A percentile compares a stretch with the other conserved stretches of the same genome.
Conservation (phyloP, 257 asterid species). For the Paraleonurus japonicus region DNA sequence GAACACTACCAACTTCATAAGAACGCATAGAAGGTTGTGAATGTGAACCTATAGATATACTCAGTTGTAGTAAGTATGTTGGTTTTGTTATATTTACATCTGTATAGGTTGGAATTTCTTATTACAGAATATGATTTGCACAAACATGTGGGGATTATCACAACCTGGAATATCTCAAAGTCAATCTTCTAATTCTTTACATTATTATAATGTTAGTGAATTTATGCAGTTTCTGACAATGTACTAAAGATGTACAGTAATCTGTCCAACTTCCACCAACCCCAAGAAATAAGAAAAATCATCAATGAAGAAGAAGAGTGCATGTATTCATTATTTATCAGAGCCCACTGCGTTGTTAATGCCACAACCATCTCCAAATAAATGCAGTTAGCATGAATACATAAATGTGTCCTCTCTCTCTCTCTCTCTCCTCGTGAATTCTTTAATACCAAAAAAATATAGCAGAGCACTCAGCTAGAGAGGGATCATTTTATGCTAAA, state of each 20-base stretch:
- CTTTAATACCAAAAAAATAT: not conserved
- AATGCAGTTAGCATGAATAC: conserved; percentile 40
- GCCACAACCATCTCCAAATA: conserved; percentile 34
- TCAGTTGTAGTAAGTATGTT: not conserved
- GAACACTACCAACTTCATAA: conserved; percentile 79
- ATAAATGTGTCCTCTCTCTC: not conserved
- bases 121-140: not conserved
- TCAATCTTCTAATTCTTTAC: not conserved
- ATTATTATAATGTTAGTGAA: not conserved
- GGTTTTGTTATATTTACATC: not conserved
- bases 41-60: not conserved
- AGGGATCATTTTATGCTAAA: not conserved
- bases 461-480: conserved; percentile 11
- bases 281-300: not conserved
- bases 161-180: not conserved
- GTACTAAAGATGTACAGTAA: conserved; percentile 25
- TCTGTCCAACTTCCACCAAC: conserved; percentile 42
- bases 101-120: not conserved
- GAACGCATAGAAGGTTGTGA: conserved; percentile 85
- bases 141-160: not conserved
- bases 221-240: conserved; percentile 33
- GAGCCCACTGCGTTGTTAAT: conserved; percentile 29
- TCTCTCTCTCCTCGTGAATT: not conserved
- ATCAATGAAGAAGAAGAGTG: conserved; percentile 1
- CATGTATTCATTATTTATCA: conserved; percentile 17